Base-by-base conservation (phyloP, 257 asterid species). In the Solanum chmielewskii region DNA sequence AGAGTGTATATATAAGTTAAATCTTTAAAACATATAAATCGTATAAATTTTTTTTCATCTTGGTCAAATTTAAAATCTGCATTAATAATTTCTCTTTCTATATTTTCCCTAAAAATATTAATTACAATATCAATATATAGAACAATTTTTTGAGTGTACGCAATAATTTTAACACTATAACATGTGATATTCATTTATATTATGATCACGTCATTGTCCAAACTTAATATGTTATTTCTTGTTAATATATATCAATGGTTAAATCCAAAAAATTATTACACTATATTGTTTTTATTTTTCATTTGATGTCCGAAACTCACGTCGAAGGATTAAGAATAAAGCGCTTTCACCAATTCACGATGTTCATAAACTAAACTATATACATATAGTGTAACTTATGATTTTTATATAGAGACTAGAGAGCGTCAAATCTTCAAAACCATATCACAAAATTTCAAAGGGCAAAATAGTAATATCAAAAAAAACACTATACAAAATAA, bases 271-370 rank as follows among this genome's bases (percentile, higher is more conserved):
- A 31, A 69, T 37, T 5, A 37, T 6, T 37, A 37, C 1, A 6
- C 7, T 37, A 37, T 35, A 33, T 33, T 33, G 4, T 33, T 33
- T 33, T 33, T 35, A 1, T 35, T 35, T 35, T 35, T 35, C 39
- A 35, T 35, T 0, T 35, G 7, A 0, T 35, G 39, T 35, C 7
- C 7, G 39, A 35, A 5, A 0, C 0, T 2, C 7, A 37, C 39
- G 0, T 5, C 39, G 1, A 37, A 37, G 39, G 7, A 0, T 37
- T 37, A 37, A 37, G 7, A 37, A 6, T 37, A 0, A 37, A 37
- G 39, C 7, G 6, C 0, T 37, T 5, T 0, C 0, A 37, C 39
- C 39, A 1, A 0, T 37, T 5, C 7, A 37, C 2, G 7, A 37
- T 7, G 39, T 5, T 37, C 7, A 1, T 35, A 71, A 23, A 71